Conservation (phyloP, 768 basidiomycete species). For the Chlorophyllum brunneum region DNA sequence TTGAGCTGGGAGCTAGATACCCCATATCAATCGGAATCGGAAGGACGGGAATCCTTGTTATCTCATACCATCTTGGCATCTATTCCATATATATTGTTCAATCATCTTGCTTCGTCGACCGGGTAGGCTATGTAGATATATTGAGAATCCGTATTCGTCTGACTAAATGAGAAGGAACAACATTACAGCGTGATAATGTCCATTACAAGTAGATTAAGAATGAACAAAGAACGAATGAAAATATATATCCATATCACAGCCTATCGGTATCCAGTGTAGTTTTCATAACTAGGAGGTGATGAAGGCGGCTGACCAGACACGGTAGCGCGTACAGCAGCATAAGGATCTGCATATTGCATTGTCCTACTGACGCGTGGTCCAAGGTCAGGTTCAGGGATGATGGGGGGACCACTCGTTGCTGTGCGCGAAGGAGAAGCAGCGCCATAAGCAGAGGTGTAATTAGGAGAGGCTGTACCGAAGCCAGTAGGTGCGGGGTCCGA, state of each 20-base stretch:
- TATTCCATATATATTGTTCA: slow-evolving; percentile 1
- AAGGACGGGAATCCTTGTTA: background rate
- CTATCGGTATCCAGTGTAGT: slow-evolving; percentile 49
- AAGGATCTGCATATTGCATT: slow-evolving; percentile 92
- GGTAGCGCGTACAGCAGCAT: slow-evolving; percentile 72
- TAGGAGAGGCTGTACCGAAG: slow-evolving; percentile 44
- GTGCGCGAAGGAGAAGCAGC: slow-evolving; percentile 25
- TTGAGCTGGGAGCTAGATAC: background rate
- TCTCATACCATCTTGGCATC: background rate
- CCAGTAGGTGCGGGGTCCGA: slow-evolving; percentile 82
- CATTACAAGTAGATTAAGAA: slow-evolving; percentile 2
- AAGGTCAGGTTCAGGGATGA: slow-evolving; percentile 39
- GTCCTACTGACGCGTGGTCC: slow-evolving; percentile 73
- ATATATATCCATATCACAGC: slow-evolving; percentile 2
- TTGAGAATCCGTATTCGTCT: background rate
- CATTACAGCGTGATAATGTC: slow-evolving; percentile 2
- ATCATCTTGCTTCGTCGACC: slow-evolving; percentile 1
- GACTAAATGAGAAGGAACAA: background rate
- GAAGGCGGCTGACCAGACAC: slow-evolving; percentile 31
- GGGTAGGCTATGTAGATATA: background rate
- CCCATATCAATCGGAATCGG: background rate
- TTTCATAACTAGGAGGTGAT: slow-evolving; percentile 48
- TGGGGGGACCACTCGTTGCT: slow-evolving; percentile 26
- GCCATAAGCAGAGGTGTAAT: slow-evolving; percentile 17
- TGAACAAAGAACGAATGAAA: slow-evolving; percentile 5